phyloP scores from a whole-genome alignment of 805 yeast genomes.

The Yamadazyma nakazawae region DNA sequence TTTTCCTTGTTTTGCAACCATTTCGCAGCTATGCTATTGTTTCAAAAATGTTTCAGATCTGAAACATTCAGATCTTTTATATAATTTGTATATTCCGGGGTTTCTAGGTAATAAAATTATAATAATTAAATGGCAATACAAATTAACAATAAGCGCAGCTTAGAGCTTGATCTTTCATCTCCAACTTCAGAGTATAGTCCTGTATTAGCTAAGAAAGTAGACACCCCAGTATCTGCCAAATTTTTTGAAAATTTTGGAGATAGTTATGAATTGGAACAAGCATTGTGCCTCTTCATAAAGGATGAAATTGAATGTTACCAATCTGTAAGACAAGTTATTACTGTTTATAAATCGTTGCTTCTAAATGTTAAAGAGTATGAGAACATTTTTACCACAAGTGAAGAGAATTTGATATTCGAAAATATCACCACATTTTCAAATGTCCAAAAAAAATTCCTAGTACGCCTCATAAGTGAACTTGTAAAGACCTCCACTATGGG shows the following conservation, averaged over 20 bases:
- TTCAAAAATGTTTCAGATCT: background rate
- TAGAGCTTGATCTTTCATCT: constrained; percentile 3
- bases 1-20: background rate
- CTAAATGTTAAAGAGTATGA: constrained; percentile 24
- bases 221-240: constrained; percentile 30
- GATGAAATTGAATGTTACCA: constrained; percentile 20
- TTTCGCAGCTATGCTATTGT: constrained; percentile 3
- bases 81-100: background rate
- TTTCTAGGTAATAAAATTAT: background rate
- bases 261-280: constrained; percentile 6
- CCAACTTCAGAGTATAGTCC: constrained; percentile 3
- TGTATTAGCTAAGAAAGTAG: constrained; percentile 22
- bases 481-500: background rate
- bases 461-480: constrained; percentile 8
- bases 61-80: constrained; percentile 1
- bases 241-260: background rate
- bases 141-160: constrained; percentile 2
- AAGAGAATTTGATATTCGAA: constrained; percentile 41
- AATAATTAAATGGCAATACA: background rate
- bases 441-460: constrained; percentile 17
- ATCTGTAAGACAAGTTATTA: constrained; percentile 24
- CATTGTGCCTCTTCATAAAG: background rate
- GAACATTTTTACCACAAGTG: constrained; percentile 29
- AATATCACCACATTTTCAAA: constrained; percentile 39
- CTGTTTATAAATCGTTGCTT: constrained; percentile 30